phyloP scores from a whole-genome alignment of 148 eudicot genomes.

The Nepenthes mirabilis region DNA sequence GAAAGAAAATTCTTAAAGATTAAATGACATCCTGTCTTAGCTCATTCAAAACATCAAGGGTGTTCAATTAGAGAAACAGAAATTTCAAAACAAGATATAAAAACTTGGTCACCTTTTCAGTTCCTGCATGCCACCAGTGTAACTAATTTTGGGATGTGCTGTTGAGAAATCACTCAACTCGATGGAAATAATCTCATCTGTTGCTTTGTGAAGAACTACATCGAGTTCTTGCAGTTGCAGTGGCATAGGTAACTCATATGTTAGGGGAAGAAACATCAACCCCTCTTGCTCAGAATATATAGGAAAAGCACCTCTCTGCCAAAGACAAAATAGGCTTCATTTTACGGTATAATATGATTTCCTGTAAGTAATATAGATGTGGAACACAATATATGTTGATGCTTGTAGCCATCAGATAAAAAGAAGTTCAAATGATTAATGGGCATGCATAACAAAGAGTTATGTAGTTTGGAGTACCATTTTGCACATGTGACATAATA shows the following conservation, averaged over 20 bases:
- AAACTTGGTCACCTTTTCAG: constrained; percentile 29
- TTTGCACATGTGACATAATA: too few species aligned
- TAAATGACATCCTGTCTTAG: not conserved
- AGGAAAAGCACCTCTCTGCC: constrained; percentile 99
- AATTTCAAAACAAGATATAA: not conserved
- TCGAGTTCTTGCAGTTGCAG: constrained; percentile 65
- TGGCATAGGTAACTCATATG: constrained; percentile 54
- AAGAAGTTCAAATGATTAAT: too few species aligned
- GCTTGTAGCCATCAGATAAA: too few species aligned
- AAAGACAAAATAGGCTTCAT: constrained; percentile 21
- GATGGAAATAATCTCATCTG: constrained; percentile 72
- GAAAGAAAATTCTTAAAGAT: too few species aligned
- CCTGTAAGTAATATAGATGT: not conserved
- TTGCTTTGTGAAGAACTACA: constrained; percentile 77
- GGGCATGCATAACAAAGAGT: too few species aligned
- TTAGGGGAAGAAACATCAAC: constrained; percentile 75
- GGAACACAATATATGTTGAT: too few species aligned
- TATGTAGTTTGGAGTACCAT: too few species aligned
- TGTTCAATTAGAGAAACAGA: not conserved
- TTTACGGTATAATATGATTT: not conserved
- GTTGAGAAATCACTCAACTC: constrained; percentile 43
- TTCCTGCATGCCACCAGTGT: constrained; percentile 58
- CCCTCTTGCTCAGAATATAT: constrained; percentile 39
- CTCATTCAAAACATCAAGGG: not conserved
- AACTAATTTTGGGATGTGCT: constrained; percentile 40